Conservation (phyloP, 768 basidiomycete species). For the Clavaria fumosa region DNA sequence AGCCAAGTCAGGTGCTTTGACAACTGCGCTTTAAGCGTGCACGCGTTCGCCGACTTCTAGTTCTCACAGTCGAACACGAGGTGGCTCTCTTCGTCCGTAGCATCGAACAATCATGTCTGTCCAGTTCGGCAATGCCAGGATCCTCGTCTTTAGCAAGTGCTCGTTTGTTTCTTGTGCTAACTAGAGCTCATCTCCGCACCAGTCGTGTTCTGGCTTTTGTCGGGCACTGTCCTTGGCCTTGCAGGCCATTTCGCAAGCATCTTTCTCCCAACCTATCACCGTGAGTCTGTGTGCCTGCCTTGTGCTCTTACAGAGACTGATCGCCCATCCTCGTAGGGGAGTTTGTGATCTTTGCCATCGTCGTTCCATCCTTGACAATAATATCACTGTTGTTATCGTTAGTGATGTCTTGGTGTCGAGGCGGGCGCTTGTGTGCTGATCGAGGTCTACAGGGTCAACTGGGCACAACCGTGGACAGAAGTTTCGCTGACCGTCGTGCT, state of each 20-base stretch:
- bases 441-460: conserved; percentile 36
- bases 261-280: conserved; percentile 49
- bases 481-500: conserved; percentile 37
- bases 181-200: conserved; percentile 3
- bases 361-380: conserved; percentile 52
- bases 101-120: conserved; percentile 57
- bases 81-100: too few species aligned
- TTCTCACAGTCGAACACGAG: too few species aligned
- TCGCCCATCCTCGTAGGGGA: conserved; percentile 29
- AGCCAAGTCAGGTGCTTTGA: too few species aligned
- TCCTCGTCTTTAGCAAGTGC: conserved; percentile 34
- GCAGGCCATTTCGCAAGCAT: conserved; percentile 48
- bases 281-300: conserved; percentile 26
- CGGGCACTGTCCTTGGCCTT: conserved; percentile 50
- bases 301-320: background rate
- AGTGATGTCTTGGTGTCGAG: too few species aligned
- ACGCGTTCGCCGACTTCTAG: too few species aligned
- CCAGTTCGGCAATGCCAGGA: conserved; percentile 40
- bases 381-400: conserved; percentile 48
- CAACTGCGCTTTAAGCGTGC: too few species aligned
- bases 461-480: conserved; percentile 54
- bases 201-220: conserved; percentile 32
- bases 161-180: conserved; percentile 4
- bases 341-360: conserved; percentile 53
- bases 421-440: too few species aligned